These are phyloP conservation scores for Entelexis sorbosivorans DNA, from an alignment of 1,139 yeast genomes.

Conservation along the genomic window DNA sequence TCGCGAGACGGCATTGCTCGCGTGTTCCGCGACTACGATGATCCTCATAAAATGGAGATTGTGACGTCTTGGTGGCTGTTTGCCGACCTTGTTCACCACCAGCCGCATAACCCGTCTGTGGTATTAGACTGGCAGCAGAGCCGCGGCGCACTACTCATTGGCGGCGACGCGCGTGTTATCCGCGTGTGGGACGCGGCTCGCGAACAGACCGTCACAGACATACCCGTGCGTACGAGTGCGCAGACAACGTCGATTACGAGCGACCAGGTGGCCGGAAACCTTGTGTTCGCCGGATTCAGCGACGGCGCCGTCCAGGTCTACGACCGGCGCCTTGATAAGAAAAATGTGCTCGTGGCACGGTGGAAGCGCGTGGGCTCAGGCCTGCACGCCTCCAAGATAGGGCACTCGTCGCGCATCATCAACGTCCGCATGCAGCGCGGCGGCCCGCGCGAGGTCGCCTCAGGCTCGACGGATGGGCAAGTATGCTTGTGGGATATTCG, in stretches of 20 bases:
- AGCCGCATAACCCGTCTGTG: constrained; percentile 49
- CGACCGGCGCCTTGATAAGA: constrained; percentile 73
- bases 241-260: constrained; percentile 82
- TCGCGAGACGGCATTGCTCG: constrained; percentile 89
- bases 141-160: constrained; percentile 78
- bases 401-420: constrained; percentile 50
- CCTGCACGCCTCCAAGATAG: neutral
- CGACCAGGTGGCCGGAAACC: constrained; percentile 92
- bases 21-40: constrained; percentile 68
- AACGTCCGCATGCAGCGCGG: constrained; percentile 95
- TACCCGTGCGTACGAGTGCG: constrained; percentile 87
- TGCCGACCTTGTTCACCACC: constrained; percentile 57
- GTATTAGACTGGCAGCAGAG: constrained; percentile 96
- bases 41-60: constrained; percentile 44
- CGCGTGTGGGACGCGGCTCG: constrained; percentile 96
- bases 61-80: constrained; percentile 91
- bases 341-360: constrained; percentile 74
- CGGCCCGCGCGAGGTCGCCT: constrained; percentile 78
- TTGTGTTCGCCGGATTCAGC: constrained; percentile 82
- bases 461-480: constrained; percentile 70
- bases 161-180: constrained; percentile 90
- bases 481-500: constrained; percentile 89
- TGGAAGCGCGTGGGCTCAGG: constrained; percentile 43
- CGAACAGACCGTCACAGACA: constrained; percentile 73
- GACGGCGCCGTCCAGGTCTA: constrained; percentile 86